phyloP scores from a whole-genome alignment of 192 early-diverging fungal species.

The Linderina pennispora region DNA sequence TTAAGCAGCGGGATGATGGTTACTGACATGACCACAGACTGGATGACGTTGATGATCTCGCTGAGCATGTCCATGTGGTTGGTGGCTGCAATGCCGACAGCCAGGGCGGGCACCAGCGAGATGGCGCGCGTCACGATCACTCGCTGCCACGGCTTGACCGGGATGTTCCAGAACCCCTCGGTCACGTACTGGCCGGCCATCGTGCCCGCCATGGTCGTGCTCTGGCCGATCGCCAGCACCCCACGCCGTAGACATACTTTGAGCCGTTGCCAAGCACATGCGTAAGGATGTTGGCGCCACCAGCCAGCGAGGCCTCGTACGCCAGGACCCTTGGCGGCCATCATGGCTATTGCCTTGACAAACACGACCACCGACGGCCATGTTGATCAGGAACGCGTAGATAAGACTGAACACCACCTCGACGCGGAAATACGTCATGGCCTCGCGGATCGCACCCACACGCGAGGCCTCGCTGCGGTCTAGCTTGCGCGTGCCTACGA shows the following conservation, averaged over 20 bases:
- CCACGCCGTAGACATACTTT: slow-evolving; percentile 71
- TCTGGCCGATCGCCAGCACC: slow-evolving; percentile 81
- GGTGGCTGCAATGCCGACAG: slow-evolving; percentile 54
- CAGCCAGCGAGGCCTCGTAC: slow-evolving; percentile 36
- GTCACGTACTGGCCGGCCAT: slow-evolving; percentile 88
- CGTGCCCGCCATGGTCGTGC: slow-evolving; percentile 85
- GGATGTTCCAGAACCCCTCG: slow-evolving; percentile 76
- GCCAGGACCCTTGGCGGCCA: slow-evolving; percentile 43
- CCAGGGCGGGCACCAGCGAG: slow-evolving; percentile 58
- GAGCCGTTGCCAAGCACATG: slow-evolving; percentile 61
- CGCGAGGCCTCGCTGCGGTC: slow-evolving; percentile 43
- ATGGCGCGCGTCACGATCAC: slow-evolving; percentile 55
- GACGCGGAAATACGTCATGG: slow-evolving; percentile 63
- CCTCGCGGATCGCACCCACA: slow-evolving; percentile 57
- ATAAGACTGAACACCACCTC: slow-evolving; percentile 55
- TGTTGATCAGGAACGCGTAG: slow-evolving; percentile 65
- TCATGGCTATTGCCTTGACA: slow-evolving; percentile 49
- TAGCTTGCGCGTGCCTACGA: slow-evolving; percentile 62
- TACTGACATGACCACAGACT: slow-evolving; percentile 60
- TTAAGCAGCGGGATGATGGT: slow-evolving; percentile 63
- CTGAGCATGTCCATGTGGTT: slow-evolving; percentile 61
- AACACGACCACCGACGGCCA: slow-evolving; percentile 69
- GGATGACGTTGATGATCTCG: slow-evolving; percentile 65
- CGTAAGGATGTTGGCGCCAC: slow-evolving; percentile 50
- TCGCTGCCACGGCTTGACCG: slow-evolving; percentile 67